phyloP scores from a whole-genome alignment of 371 early-diverging fungal genomes.

The Saksenaea oblongispora region DNA sequence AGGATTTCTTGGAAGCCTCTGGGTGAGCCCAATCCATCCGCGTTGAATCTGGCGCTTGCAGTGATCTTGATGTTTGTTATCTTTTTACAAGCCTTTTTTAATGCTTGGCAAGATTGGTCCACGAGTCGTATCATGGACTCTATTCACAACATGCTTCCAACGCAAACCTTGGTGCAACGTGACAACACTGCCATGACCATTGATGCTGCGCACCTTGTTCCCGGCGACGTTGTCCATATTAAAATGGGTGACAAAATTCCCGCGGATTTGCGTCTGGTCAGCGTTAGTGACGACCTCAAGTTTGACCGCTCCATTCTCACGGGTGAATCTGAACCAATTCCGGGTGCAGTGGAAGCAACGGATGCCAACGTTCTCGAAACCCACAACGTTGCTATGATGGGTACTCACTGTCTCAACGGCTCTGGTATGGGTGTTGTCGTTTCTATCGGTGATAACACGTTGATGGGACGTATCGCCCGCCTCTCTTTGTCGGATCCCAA shows the following conservation, averaged over 20 bases:
- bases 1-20: slow-evolving; percentile 43
- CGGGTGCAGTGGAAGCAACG: slow-evolving; percentile 52
- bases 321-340: slow-evolving; percentile 68
- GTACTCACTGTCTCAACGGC: slow-evolving; percentile 66
- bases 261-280: slow-evolving; percentile 66
- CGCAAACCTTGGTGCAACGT: slow-evolving; percentile 58
- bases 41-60: slow-evolving; percentile 37
- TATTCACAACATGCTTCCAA: slow-evolving; percentile 72
- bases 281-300: slow-evolving; percentile 56
- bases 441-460: slow-evolving; percentile 57
- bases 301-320: slow-evolving; percentile 74
- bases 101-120: slow-evolving; percentile 76
- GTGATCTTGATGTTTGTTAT: slow-evolving; percentile 59
- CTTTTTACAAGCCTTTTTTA: slow-evolving; percentile 63
- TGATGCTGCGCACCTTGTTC: slow-evolving; percentile 42
- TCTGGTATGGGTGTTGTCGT: slow-evolving; percentile 65
- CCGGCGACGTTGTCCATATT: slow-evolving; percentile 66
- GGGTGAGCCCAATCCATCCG: slow-evolving; percentile 37
- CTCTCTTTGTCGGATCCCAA: slow-evolving; percentile 45
- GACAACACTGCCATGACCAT: slow-evolving; percentile 53
- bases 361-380: slow-evolving; percentile 65
- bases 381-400: slow-evolving; percentile 69
- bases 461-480: slow-evolving; percentile 73
- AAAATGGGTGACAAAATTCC: slow-evolving; percentile 70
- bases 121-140: slow-evolving; percentile 73